These are phyloP conservation scores for Trametes cingulata DNA, from an alignment of 768 basidiomycete species.

Conservation along the genomic window DNA sequence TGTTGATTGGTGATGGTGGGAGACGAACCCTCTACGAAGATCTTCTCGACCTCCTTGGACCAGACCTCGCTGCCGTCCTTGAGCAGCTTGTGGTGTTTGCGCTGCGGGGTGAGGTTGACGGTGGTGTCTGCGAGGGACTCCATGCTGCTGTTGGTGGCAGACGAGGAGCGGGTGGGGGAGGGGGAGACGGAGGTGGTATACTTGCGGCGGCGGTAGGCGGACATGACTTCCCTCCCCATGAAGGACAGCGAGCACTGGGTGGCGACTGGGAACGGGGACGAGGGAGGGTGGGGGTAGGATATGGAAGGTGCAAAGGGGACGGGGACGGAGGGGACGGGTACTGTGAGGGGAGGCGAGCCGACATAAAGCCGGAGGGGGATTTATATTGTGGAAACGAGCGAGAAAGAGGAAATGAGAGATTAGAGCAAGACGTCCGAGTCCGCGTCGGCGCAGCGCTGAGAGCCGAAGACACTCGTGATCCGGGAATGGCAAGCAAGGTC, in stretches of 20 bases:
- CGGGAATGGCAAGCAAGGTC: conserved; percentile 28
- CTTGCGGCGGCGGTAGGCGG: conserved; percentile 31
- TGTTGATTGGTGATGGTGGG: neutral
- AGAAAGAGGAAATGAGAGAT: conserved; percentile 5
- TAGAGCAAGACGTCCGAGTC: neutral
- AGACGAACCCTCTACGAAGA: conserved; percentile 70
- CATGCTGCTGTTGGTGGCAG: conserved; percentile 22
- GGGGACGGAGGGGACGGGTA: conserved; percentile 4
- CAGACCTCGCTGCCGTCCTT: conserved; percentile 84
- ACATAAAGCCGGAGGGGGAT: conserved; percentile 27
- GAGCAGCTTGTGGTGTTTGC: conserved; percentile 82
- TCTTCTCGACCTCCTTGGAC: conserved; percentile 75
- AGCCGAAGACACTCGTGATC: conserved; percentile 25
- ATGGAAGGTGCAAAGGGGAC: conserved; percentile 33
- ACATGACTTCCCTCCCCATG: conserved; percentile 30
- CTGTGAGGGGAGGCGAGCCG: conserved; percentile 15
- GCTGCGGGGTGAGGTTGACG: conserved; percentile 63
- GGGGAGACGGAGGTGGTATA: conserved; percentile 32
- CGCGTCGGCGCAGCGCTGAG: conserved; percentile 9
- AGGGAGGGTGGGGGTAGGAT: conserved; percentile 19
- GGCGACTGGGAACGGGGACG: conserved; percentile 9
- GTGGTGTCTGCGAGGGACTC: conserved; percentile 32
- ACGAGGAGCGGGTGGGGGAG: conserved; percentile 28
- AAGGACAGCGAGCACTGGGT: conserved; percentile 22
- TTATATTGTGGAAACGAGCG: conserved; percentile 24